Conservation (phyloP, 225 moss, liverwort and hornwort species). For the Bryoerythrophyllum caledonicum region DNA sequence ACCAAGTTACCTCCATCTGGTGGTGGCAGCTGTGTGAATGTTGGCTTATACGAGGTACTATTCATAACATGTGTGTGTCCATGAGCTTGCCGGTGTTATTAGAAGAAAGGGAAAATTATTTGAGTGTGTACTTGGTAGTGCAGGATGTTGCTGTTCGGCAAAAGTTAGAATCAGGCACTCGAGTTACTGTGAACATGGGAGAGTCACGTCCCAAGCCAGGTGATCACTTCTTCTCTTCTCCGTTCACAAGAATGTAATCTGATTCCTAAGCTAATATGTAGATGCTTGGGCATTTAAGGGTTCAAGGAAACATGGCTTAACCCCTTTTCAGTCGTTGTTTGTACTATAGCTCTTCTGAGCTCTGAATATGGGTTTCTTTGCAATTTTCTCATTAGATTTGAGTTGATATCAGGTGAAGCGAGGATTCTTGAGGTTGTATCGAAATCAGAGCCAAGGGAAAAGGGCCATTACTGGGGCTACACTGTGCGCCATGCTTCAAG, state of each 20-base stretch:
- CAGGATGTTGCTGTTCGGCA: slow-evolving; percentile 79
- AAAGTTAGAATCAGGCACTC: slow-evolving; percentile 61
- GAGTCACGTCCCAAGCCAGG: slow-evolving; percentile 52
- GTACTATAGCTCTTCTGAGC: slow-evolving; percentile 1
- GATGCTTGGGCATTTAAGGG: too few relatives aligned
- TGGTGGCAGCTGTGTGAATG: slow-evolving; percentile 71
- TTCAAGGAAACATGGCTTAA: too few relatives aligned
- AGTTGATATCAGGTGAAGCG: slow-evolving; percentile 44
- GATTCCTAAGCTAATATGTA: too few relatives aligned
- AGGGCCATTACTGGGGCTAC: slow-evolving; percentile 88
- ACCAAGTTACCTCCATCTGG: slow-evolving; percentile 53
- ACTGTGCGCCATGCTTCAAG: slow-evolving; percentile 76
- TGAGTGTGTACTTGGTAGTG: slow-evolving; percentile 17
- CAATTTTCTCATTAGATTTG: neutral
- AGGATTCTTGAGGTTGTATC: slow-evolving; percentile 70
- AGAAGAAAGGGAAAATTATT: neutral
- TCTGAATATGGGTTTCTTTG: neutral
- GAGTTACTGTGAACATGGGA: slow-evolving; percentile 94
- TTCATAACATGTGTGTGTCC: slow-evolving; percentile 4
- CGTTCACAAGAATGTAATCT: too few relatives aligned
- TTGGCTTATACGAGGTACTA: slow-evolving; percentile 82
- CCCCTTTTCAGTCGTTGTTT: neutral
- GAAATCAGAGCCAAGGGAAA: slow-evolving; percentile 76
- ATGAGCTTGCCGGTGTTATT: neutral
- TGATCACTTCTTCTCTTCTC: slow-evolving; percentile 1